Evolutionary conservation across 306 rosid species (phyloP), one percentile per base, ranked within the genome.

Genomic region (Ziziphus jujuba): DNA sequence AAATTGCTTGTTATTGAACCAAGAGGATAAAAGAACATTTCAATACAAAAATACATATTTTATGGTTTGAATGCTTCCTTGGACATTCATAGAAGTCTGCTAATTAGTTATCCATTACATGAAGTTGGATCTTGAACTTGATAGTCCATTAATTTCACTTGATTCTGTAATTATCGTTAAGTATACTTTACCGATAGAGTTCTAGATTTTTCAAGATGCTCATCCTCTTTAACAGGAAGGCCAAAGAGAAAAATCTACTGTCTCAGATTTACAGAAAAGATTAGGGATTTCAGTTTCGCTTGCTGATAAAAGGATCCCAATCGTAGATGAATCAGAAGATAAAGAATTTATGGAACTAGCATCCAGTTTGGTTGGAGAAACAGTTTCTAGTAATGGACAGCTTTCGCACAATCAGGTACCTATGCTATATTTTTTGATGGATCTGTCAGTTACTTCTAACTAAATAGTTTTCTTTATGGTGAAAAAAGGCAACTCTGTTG

Each of bases 321-420:
- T 87, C 65, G 67, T 84, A 19, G 87, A 81, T 63, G 98, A 87
- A 76, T 52, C 75, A 70, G 88, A 87, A 69, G 97, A 93, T 61
- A 79, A 65, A 72, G 97, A 88, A 70, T 75, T 93, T 61, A 83
- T 83, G 76, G 95, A 86, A 76, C 80, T 90, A 59, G 96, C 95
- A 61, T 84, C 68, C 5, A 86, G 56, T 63, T 67, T 84, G 47
- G 68, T 70, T 63, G 90, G 85, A 48, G 86, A 70, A 72, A 75
- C 72, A 59, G 79, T 69, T 75, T 77, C 87, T 72, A 58, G 72
- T 59, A 38, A 69, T 40, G 72, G 63, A 67, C 84, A 49, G 66
- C 76, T 79, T 69, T 62, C 63, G 43, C 65, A 68, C 23, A 70
- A 61, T 72, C 58, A 69, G 80, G 82, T 66, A 76, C 51, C 25